Evolutionary conservation across 345 rosid genomes (phyloP), one percentile per base, ranked within the genome.

Genomic region (Stellera chamaejasme): DNA sequence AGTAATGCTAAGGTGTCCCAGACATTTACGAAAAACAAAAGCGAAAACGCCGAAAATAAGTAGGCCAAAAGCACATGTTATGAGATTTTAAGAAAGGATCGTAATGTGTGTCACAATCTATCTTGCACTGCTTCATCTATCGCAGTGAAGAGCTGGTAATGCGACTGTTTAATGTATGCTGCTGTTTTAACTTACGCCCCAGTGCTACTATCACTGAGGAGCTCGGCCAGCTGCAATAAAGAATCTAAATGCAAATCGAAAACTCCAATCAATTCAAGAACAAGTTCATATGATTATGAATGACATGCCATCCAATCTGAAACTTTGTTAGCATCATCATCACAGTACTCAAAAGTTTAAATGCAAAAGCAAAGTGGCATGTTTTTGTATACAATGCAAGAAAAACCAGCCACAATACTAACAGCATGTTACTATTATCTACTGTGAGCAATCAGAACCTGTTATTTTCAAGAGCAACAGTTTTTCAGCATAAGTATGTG

Each of bases 151-250:
- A 82, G 85, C 87, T 81, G 96, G 93, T 78, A 66, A 60, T 64
- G 62, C 76, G 80, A 78, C 69, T n/a, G 19, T 61, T 75, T 55
- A 44, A 51, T 81, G 45, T 87, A 63, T 69, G 91, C 94, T 70
- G 74, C 96, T 78, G 94, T 78, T 51, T 69, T 63, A 81, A 84
- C 80, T 85, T 85, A 85, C 91, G 77, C 85, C 65, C 57, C 78
- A 91, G 84, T 76, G 52, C 49, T 50, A 68, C 88, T 87, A 69
- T 3, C 79, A 79, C 97, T 96, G 81, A 45, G 67, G 87, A 87
- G 84, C 94, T 87, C 89, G 96, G 94, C 96, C 93, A 85, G 92
- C 82, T 66, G 88, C 92, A 75, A 61, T 19, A 32, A 32, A 32
- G 19, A 61, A 59, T 32, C 66, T 47, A 26, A 47, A 55, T 12